These are phyloP conservation scores for Talaromyces ruber DNA, from an alignment of 495 filamentous ascomycete species.

Conservation along the genomic window DNA sequence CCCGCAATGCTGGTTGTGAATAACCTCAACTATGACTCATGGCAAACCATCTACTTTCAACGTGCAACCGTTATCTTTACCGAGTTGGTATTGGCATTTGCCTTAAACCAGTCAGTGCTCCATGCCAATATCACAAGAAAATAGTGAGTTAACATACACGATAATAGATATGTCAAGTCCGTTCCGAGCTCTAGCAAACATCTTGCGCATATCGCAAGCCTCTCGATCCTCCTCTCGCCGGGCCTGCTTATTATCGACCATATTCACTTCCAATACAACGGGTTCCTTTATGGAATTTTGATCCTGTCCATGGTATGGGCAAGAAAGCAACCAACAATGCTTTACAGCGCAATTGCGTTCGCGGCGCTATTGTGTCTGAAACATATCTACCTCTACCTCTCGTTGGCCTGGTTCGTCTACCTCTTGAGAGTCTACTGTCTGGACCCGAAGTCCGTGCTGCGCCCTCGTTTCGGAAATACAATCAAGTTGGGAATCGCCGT, in stretches of 20 bases:
- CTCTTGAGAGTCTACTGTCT: slow-evolving; percentile 83
- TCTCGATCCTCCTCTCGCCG: slow-evolving; percentile 86
- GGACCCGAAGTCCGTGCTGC: slow-evolving; percentile 65
- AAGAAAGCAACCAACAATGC: slow-evolving; percentile 64
- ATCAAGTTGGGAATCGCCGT: slow-evolving; percentile 75
- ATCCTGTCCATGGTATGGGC: slow-evolving; percentile 78
- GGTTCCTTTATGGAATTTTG: slow-evolving; percentile 85
- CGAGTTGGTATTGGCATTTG: slow-evolving; percentile 75
- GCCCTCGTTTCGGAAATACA: slow-evolving; percentile 66
- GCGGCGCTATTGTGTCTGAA: slow-evolving; percentile 85
- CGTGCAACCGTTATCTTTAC: slow-evolving; percentile 78
- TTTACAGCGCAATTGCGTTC: slow-evolving; percentile 73
- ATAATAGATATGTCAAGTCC: slow-evolving; percentile 60
- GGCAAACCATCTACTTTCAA: slow-evolving; percentile 91
- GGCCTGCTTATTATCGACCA: slow-evolving; percentile 96
- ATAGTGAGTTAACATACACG: not conserved
- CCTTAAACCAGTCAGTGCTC: slow-evolving; percentile 61
- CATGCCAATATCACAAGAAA: too few species aligned
- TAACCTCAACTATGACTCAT: slow-evolving; percentile 76
- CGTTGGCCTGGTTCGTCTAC: slow-evolving; percentile 93
- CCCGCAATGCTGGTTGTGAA: slow-evolving; percentile 75
- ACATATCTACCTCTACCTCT: slow-evolving; percentile 96
- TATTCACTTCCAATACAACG: slow-evolving; percentile 99
- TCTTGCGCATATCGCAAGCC: slow-evolving; percentile 77
- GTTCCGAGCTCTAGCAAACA: slow-evolving; percentile 53